A percentile compares a stretch with the other conserved stretches of the same genome.
Conservation (phyloP, 2,329 filamentous ascomycete species). For the Fusarium sp. region DNA sequence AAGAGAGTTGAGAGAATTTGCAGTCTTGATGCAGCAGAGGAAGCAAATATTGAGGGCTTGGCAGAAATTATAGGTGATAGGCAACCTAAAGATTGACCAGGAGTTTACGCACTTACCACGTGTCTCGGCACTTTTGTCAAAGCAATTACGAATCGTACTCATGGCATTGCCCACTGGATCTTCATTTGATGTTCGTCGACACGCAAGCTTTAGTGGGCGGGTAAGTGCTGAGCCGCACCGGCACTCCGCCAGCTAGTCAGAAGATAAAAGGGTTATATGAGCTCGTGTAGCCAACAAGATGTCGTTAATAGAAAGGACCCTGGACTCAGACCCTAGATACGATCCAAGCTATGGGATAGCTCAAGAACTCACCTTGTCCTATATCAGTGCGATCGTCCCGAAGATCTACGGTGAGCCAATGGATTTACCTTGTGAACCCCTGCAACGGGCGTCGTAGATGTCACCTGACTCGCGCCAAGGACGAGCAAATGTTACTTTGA, state of each 20-base stretch:
- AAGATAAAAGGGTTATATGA: not conserved
- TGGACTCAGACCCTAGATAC: not conserved
- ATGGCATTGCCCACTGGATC: constrained; percentile 15
- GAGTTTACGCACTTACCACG: not conserved
- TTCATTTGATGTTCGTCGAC: constrained; percentile 22
- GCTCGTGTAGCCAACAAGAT: not conserved
- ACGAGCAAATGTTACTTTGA: constrained; percentile 1
- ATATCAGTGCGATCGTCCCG: constrained; percentile 30
- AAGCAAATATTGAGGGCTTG: constrained; percentile 10
- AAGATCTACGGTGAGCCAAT: constrained; percentile 38
- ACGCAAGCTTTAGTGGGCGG: constrained; percentile 25
- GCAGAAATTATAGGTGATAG: constrained; percentile 22
- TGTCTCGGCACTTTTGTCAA: constrained; percentile 8
- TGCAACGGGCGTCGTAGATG: not conserved
- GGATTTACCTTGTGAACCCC: constrained; percentile 3
- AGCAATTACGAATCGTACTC: constrained; percentile 20
- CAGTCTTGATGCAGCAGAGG: not conserved
- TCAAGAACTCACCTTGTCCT: constrained; percentile 14
- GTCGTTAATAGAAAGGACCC: not conserved
- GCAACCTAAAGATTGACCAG: not conserved
- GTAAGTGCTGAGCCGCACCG: constrained; percentile 21
- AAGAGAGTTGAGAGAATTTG: not conserved
- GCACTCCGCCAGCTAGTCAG: not conserved
- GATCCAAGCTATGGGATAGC: constrained; percentile 3
- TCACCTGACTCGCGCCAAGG: constrained; percentile 27